Evolutionary conservation across 345 rosid species (phyloP).

Genomic region (Salix exigua): DNA sequence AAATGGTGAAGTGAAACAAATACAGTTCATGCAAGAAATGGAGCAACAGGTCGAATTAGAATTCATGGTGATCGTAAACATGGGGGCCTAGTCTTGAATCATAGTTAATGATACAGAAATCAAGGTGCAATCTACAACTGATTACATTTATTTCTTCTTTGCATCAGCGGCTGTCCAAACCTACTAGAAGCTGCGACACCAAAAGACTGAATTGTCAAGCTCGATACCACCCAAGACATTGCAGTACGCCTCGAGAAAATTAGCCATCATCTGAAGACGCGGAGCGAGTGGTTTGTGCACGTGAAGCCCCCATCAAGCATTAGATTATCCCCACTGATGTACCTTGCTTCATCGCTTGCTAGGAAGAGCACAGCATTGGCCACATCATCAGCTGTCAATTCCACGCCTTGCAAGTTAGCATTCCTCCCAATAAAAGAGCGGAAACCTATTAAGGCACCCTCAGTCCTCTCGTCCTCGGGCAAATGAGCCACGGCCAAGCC

Average conservation of each 20-base stretch:
- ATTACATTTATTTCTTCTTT: too few species aligned
- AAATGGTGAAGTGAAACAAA: too few species aligned
- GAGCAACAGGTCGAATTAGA: too few species aligned
- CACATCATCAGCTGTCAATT: constrained; percentile 61
- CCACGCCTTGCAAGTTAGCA: constrained; percentile 80
- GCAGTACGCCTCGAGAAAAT: neutral
- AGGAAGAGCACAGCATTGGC: constrained; percentile 81
- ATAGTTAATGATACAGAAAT: too few species aligned
- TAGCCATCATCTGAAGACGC: constrained; percentile 48
- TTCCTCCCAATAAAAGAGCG: constrained; percentile 42
- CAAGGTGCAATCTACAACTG: too few species aligned
- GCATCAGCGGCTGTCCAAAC: too few species aligned
- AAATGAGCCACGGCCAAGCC: constrained; percentile 67
- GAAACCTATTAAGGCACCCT: constrained; percentile 50
- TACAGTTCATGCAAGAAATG: too few species aligned
- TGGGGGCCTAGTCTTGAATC: too few species aligned
- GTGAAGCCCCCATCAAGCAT: constrained; percentile 93
- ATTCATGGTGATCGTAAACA: too few species aligned
- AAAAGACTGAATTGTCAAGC: too few species aligned
- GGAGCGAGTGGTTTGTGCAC: constrained; percentile 51
- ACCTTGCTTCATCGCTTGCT: constrained; percentile 79
- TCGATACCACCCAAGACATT: neutral
- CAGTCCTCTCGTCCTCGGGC: constrained; percentile 69
- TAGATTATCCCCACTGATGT: constrained; percentile 78
- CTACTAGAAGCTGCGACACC: too few species aligned